Base-by-base conservation (phyloP, 805 yeast genomes). In the Jamesozyma rosinii region DNA sequence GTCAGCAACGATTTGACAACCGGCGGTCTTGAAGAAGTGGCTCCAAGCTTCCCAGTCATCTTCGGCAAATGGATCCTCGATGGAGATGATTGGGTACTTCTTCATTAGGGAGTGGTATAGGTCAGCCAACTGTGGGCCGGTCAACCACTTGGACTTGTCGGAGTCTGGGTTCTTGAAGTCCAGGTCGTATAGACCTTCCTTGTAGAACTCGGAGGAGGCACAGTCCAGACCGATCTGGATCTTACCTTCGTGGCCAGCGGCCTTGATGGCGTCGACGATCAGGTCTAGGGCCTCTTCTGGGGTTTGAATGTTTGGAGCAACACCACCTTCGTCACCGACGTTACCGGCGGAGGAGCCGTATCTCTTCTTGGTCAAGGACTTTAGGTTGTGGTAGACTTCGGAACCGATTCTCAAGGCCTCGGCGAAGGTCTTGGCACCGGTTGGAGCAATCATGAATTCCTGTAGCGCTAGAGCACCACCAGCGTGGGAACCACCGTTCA, bases 311-410 rank as follows among this genome's bases (percentile, higher is more conserved):
- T 87, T 85, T 71, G 98, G 98, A 61, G 97, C 98, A 75, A 90
- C 96, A 81, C 97, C 97, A 83, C 97, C 97, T 79, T 90, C 98
- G 72, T 90, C 98, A 81, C 97, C 97, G 66, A 92, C 97, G 76
- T 92, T 90, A 74, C 95, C 97, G 63, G 97, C 97, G 51, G 94
- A 80, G 65, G 85, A 82, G 67, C 97, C 97, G 81, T 90, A 92
- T 69, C 73, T 76, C 80, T 86, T 81, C 79, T 85, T 85, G 69
- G 97, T 82, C 61, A 83, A 73, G 52, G 88, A 70, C 78, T 92
- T 90, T 71, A 90, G 80, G 72, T 77, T 75, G 80, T 89, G 97
- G 89, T 90, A 90, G 58, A 89, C 96, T 77, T 92, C 98, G 50
- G 95, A 70, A 68, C 97, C 97, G 54, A 85, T 83, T 77, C 96